These are phyloP conservation scores for Coprinellus micaceus DNA, from an alignment of 768 basidiomycete species.

Conservation along the genomic window DNA sequence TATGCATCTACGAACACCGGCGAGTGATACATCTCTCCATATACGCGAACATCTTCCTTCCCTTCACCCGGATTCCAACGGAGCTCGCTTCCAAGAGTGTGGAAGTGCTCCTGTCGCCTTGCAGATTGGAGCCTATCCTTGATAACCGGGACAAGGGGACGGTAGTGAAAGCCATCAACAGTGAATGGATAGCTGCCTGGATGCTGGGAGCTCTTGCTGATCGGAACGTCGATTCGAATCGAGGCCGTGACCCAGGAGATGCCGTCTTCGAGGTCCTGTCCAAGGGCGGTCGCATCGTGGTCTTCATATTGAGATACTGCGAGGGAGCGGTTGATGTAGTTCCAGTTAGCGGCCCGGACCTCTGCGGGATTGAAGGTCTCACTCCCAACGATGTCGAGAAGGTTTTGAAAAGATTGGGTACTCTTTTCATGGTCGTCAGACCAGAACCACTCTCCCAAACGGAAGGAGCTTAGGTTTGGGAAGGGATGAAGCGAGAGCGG, in stretches of 20 bases:
- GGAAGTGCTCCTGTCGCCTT: conserved; percentile 15
- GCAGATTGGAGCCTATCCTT: conserved; percentile 17
- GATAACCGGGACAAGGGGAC: conserved; percentile 22
- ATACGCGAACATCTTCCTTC: conserved; percentile 11
- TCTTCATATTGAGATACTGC: not conserved
- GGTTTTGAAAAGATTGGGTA: not conserved
- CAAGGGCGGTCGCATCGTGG: not conserved
- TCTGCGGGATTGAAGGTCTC: not conserved
- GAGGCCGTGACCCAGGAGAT: not conserved
- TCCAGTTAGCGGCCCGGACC: not conserved
- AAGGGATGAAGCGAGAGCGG: no score
- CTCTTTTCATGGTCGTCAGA: not conserved
- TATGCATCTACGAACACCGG: conserved; percentile 18
- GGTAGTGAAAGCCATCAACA: conserved; percentile 24
- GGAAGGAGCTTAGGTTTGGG: not conserved
- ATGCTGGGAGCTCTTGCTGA: not conserved
- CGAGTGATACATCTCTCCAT: conserved; percentile 17
- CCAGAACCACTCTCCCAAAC: not conserved
- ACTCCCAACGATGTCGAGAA: not conserved
- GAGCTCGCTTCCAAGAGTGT: conserved; percentile 11
- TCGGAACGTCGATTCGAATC: not conserved
- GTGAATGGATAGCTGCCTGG: not conserved
- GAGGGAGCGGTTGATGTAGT: not conserved
- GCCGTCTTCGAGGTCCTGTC: not conserved
- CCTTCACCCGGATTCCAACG: conserved; percentile 7